A percentile compares a stretch with the other conserved stretches of the same genome.
Evolutionary conservation across 768 basidiomycete species (phyloP).

Genomic region (Phaeolepiota aurea): DNA sequence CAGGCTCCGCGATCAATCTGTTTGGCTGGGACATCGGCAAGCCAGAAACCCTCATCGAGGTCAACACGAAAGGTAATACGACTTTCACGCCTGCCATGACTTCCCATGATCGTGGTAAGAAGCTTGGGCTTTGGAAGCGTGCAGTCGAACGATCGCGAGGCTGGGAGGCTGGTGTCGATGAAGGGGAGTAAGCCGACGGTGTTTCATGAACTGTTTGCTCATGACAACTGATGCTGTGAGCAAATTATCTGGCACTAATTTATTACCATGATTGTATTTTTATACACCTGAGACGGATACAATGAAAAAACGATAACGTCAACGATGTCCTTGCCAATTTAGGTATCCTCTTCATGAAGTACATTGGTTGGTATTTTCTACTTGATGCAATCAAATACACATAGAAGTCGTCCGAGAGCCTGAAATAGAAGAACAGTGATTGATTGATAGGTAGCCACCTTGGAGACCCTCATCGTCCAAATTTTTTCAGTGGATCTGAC

Average conservation of each 20-base stretch:
- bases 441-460: too few species aligned
- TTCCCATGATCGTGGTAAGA: conserved; percentile 47
- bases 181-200: too few species aligned
- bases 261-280: too few species aligned
- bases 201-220: too few species aligned
- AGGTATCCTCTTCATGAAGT: background rate
- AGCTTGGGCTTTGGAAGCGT: conserved; percentile 79
- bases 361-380: too few species aligned
- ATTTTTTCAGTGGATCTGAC: conserved; percentile 77
- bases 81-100: conserved; percentile 55
- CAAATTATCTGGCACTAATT: too few species aligned
- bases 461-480: conserved; percentile 28
- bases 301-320: too few species aligned
- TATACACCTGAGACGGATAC: background rate
- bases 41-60: conserved; percentile 76
- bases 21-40: conserved; percentile 88
- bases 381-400: too few species aligned
- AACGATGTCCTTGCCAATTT: too few species aligned
- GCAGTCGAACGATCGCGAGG: conserved; percentile 78
- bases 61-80: conserved; percentile 78
- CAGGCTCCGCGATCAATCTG: conserved; percentile 78
- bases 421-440: too few species aligned
- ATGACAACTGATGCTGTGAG: too few species aligned
- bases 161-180: conserved; percentile 63
- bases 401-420: too few species aligned